These are phyloP conservation scores for Pyrenophora graminea DNA, from an alignment of 2,329 filamentous ascomycete species.

Conservation along the genomic window DNA sequence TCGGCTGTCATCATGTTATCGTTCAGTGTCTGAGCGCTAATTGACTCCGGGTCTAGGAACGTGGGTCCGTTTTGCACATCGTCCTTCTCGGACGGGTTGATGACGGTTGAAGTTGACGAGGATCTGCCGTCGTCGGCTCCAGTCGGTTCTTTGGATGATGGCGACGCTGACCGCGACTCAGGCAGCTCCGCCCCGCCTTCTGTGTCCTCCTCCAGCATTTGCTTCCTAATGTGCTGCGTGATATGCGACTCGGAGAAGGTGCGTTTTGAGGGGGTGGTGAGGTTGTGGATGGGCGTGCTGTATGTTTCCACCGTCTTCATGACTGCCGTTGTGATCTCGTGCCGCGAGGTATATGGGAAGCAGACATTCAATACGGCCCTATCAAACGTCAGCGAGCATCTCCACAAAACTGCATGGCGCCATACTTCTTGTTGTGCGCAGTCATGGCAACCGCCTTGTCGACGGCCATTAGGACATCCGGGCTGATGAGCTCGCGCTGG, in stretches of 20 bases:
- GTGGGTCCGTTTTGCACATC: conserved; percentile 24
- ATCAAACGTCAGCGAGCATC: conserved; percentile 9
- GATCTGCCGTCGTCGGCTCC: conserved; percentile 35
- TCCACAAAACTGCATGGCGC: neutral
- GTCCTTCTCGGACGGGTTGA: conserved; percentile 43
- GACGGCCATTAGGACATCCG: conserved; percentile 86
- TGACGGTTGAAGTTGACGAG: conserved; percentile 46
- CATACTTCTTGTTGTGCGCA: conserved; percentile 78
- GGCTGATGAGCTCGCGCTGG: conserved; percentile 78
- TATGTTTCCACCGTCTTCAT: conserved; percentile 86
- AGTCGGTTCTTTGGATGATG: conserved; percentile 43
- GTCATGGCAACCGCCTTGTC: conserved; percentile 86
- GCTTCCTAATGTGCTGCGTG: conserved; percentile 74
- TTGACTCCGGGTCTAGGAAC: conserved; percentile 78
- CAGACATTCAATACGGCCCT: conserved; percentile 85
- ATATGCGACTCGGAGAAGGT: conserved; percentile 89
- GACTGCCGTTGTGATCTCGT: conserved; percentile 91
- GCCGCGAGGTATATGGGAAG: conserved; percentile 94
- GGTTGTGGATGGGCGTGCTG: conserved; percentile 65
- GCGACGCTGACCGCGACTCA: conserved; percentile 38
- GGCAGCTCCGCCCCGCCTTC: conserved; percentile 33
- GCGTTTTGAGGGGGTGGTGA: conserved; percentile 61
- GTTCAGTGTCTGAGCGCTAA: conserved; percentile 79
- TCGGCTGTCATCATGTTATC: conserved; percentile 86
- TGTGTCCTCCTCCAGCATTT: conserved; percentile 49